Evolutionary conservation across 1,139 yeast genomes (phyloP).

Genomic region (Blastobotrys raffinosifermentans): DNA sequence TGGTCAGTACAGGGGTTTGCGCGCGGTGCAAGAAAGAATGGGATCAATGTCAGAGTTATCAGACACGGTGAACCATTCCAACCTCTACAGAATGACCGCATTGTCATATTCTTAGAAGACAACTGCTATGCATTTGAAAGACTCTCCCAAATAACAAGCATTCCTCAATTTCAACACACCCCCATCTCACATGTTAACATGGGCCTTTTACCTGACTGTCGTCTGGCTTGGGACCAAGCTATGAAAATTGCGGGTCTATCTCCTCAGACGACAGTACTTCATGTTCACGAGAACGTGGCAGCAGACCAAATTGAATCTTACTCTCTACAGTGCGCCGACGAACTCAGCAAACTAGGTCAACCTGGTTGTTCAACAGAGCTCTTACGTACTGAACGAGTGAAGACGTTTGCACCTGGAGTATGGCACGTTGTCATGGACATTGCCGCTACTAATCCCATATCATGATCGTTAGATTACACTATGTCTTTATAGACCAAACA

Average conservation of each 20-base stretch:
- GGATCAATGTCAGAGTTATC: slow-evolving; percentile 38
- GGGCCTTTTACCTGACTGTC: slow-evolving; percentile 70
- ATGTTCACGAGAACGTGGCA: slow-evolving; percentile 73
- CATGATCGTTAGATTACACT: no score
- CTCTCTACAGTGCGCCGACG: slow-evolving; percentile 11
- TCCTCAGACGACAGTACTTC: slow-evolving; percentile 37
- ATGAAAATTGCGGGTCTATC: slow-evolving; percentile 18
- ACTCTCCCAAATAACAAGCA: slow-evolving; percentile 23
- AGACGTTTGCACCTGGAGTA: slow-evolving; percentile 82
- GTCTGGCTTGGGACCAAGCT: slow-evolving; percentile 54
- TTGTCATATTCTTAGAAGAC: slow-evolving; percentile 55
- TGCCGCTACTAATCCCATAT: no score
- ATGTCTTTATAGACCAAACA: slow-evolving; percentile 3
- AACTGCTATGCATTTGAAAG: slow-evolving; percentile 48
- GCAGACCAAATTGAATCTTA: slow-evolving; percentile 39
- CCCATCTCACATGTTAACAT: slow-evolving; percentile 59
- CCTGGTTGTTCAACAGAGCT: slow-evolving; percentile 11
- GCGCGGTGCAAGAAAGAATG: slow-evolving; percentile 48
- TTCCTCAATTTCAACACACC: no score
- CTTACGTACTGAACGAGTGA: slow-evolving; percentile 52
- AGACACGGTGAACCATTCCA: slow-evolving; percentile 30
- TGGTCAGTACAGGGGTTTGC: slow-evolving; percentile 74
- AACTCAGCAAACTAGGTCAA: slow-evolving; percentile 6
- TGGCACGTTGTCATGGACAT: slow-evolving; percentile 51
- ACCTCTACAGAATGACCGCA: slow-evolving; percentile 22